A percentile compares a stretch with the other conserved stretches of the same genome.
These are phyloP conservation scores for Gonium pectorale DNA, from an alignment of 139 green algal genomes.

Conservation along the genomic window DNA sequence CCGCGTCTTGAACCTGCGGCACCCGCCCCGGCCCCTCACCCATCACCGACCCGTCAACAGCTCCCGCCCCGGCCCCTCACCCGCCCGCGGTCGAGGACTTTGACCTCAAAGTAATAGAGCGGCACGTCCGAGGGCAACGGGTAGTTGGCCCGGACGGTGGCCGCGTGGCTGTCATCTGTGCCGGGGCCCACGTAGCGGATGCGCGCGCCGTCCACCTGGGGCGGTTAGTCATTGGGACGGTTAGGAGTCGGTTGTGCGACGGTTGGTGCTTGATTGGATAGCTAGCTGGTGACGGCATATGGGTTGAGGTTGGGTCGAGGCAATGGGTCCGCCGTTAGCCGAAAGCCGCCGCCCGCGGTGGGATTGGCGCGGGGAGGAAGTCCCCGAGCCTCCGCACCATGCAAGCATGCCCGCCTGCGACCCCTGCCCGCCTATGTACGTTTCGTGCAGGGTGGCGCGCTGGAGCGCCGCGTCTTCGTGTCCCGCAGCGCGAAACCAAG, in stretches of 20 bases:
- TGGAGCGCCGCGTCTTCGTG: not conserved
- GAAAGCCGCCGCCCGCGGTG: too few relatives aligned
- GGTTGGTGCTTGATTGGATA: not conserved
- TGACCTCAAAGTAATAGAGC: slow-evolving; percentile 87
- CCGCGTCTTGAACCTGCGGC: too few relatives aligned
- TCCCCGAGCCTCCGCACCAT: not conserved
- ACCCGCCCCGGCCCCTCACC: too few relatives aligned
- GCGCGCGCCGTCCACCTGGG: slow-evolving; percentile 39
- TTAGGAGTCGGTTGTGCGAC: not conserved
- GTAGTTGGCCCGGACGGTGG: slow-evolving; percentile 77
- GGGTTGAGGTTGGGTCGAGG: not conserved
- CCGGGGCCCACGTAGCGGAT: slow-evolving; percentile 69
- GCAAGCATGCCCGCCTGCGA: not conserved
- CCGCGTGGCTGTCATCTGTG: slow-evolving; percentile 75
- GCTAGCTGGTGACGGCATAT: not conserved
- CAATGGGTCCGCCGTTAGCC: too few relatives aligned
- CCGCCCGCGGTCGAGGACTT: not conserved
- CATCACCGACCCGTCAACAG: not conserved
- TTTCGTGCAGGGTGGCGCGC: not conserved
- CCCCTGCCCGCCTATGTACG: not conserved
- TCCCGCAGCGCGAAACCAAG: not conserved
- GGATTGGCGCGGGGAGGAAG: not conserved
- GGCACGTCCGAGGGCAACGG: slow-evolving; percentile 67
- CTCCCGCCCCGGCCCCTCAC: not conserved
- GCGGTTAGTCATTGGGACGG: not conserved